Conservation (phyloP, 495 filamentous ascomycete species). For the Letharia lupina region DNA sequence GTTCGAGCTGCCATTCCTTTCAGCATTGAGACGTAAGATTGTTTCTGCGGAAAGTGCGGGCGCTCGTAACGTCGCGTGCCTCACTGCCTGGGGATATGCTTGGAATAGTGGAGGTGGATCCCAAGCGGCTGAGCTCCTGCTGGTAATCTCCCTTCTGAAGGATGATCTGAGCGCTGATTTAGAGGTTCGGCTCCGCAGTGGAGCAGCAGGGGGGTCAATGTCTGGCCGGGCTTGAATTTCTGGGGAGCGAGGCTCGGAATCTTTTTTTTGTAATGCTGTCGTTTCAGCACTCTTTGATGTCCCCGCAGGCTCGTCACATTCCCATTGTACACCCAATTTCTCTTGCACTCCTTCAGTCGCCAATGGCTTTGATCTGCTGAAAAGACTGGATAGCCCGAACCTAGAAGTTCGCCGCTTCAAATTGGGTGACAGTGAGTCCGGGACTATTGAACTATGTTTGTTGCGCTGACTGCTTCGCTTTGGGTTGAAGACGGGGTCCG, state of each 20-base stretch:
- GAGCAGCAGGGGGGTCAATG: slow-evolving; percentile 3
- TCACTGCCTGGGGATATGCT: slow-evolving; percentile 78
- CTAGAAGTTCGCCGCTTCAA: slow-evolving; percentile 19
- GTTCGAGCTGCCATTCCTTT: slow-evolving; percentile 43
- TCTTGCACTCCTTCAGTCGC: slow-evolving; percentile 8
- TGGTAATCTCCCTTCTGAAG: slow-evolving; percentile 11
- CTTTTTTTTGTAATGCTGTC: not conserved
- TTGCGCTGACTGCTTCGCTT: not conserved
- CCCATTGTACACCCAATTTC: slow-evolving; percentile 11
- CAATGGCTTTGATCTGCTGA: slow-evolving; percentile 12
- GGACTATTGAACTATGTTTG: slow-evolving; percentile 5
- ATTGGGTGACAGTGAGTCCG: not conserved
- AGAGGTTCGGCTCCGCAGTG: slow-evolving; percentile 13
- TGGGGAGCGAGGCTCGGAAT: not conserved
- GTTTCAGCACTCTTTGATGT: not conserved
- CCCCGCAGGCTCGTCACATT: slow-evolving; percentile 8
- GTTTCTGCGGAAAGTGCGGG: slow-evolving; percentile 46
- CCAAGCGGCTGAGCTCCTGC: slow-evolving; percentile 42
- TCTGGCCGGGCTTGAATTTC: slow-evolving; percentile 5
- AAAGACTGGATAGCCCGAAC: slow-evolving; percentile 17
- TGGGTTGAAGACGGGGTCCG: not conserved
- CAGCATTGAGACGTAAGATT: slow-evolving; percentile 50
- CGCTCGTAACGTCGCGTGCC: slow-evolving; percentile 44
- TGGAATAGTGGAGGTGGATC: slow-evolving; percentile 78
- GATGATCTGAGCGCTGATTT: slow-evolving; percentile 16